Conservation (phyloP, 2,329 filamentous ascomycete species). For the Colletotrichum australisinense region DNA sequence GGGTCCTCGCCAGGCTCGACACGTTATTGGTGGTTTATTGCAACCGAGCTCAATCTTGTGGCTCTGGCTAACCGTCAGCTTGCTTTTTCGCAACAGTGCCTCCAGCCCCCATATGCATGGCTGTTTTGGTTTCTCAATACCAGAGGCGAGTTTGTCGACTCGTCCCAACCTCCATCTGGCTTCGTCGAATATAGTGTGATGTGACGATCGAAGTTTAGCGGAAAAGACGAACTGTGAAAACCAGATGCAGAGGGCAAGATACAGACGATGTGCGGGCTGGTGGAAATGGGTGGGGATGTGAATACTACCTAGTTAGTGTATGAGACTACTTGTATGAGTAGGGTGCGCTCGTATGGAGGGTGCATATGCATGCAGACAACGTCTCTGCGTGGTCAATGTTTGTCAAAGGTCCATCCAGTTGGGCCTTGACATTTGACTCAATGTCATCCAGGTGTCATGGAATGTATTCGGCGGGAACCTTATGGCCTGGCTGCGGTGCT, state of each 20-base stretch:
- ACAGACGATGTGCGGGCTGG: neutral
- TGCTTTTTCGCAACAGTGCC: constrained; percentile 19
- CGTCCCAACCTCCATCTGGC: constrained; percentile 13
- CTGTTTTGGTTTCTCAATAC: neutral
- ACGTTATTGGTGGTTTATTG: constrained; percentile 27
- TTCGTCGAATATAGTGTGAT: constrained; percentile 8
- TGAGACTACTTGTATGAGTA: too few relatives aligned
- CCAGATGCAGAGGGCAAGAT: neutral
- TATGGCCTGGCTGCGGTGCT: neutral
- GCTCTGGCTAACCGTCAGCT: constrained; percentile 1
- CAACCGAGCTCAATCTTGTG: constrained; percentile 12
- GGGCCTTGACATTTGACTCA: neutral
- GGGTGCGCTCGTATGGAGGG: neutral
- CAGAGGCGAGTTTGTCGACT: neutral
- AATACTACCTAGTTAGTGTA: neutral
- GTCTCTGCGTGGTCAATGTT: neutral
- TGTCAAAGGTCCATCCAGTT: neutral
- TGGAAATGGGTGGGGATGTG: neutral
- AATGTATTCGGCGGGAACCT: neutral
- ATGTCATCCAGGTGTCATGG: neutral
- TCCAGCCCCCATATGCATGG: neutral
- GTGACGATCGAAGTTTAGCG: neutral
- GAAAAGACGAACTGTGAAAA: neutral
- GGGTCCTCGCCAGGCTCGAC: constrained; percentile 25
- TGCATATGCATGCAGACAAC: constrained; percentile 4